Conservation (phyloP, 345 rosid species). For the Aquilaria yunnanensis region DNA sequence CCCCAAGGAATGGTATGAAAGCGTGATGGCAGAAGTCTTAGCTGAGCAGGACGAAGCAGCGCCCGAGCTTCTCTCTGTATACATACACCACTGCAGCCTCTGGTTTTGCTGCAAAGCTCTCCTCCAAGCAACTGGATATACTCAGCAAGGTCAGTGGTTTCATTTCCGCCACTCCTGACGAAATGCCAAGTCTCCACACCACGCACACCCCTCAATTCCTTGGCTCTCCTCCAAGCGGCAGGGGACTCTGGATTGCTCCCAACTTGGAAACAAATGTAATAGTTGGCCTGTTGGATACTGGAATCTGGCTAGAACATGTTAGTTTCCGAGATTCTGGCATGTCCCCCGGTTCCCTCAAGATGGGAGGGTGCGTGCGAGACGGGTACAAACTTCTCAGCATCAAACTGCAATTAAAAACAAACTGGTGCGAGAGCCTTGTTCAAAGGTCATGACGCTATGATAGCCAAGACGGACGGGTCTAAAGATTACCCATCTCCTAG, state of each 20-base stretch:
- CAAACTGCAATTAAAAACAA: slow-evolving; percentile 46
- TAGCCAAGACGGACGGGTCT: slow-evolving; percentile 30
- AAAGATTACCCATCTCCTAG: slow-evolving; percentile 29
- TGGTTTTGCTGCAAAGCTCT: slow-evolving; percentile 53
- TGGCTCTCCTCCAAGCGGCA: slow-evolving; percentile 28
- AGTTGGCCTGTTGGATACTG: slow-evolving; percentile 46
- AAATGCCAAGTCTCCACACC: slow-evolving; percentile 44
- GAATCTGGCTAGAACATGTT: slow-evolving; percentile 61
- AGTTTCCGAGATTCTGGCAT: slow-evolving; percentile 41
- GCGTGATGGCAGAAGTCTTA: slow-evolving; percentile 21
- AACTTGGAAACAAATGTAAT: slow-evolving; percentile 38
- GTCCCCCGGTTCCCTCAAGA: slow-evolving; percentile 30
- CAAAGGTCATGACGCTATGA: slow-evolving; percentile 39
- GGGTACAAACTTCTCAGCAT: slow-evolving; percentile 36
- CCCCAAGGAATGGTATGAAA: slow-evolving; percentile 31
- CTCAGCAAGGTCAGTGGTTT: slow-evolving; percentile 35
- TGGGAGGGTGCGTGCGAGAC: slow-evolving; percentile 54
- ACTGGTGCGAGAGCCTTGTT: slow-evolving; percentile 54
- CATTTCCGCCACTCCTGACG: slow-evolving; percentile 43
- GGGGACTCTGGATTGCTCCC: slow-evolving; percentile 35
- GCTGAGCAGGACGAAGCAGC: slow-evolving; percentile 11
- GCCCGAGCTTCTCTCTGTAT: slow-evolving; percentile 33
- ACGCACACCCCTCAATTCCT: slow-evolving; percentile 51
- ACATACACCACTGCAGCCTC: slow-evolving; percentile 29
- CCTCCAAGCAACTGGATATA: slow-evolving; percentile 27